Evolutionary conservation across 129 eudicot species (phyloP), one percentile per base, ranked within the genome.

Genomic region (Pseudognaphalium luteoalbum): DNA sequence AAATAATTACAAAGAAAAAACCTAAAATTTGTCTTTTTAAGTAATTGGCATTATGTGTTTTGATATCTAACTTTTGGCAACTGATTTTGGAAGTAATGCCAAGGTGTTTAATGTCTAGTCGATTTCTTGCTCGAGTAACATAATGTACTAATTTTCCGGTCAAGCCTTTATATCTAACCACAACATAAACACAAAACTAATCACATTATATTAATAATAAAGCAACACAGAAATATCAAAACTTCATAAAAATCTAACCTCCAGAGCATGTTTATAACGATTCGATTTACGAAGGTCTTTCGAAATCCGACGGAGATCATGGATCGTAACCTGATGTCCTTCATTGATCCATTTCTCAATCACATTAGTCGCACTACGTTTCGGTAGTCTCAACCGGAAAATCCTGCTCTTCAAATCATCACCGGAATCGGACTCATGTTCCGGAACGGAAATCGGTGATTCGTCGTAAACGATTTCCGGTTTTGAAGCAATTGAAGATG

Each of bases 251-350:
- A 29, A 0, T 74, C 80, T 42, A 59, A 91, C 98, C 98, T 93
- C 98, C 50, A 90, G 97, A 70, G 98, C 98, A 71, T 93, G 98
- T 81, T 93, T 93, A 78, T 76, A 88, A 29, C 98, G 97, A 39
- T 72, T 92, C 10, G 88, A 84, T 35, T 72, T 83, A 21, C 97
- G 86, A 22, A 93, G 93, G 2, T 93, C 97, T 63, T 77, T 91
- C 32, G 88, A 88, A 62, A 93, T 93, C 32, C 50, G 61, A 5
- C 98, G 90, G 62, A 93, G 97, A 70, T 93, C 96, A 11, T 87
- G 74, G 32, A 78, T 28, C 64, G 84, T 73, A 44, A 88, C 62
- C 29, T 69, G 44, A 34, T 73, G 72, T 29, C 98, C 98, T 83
- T 93, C 96, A 33, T 30, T 67, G 34, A 88, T 86, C 98, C 98